Base-by-base conservation (phyloP, 2,329 filamentous ascomycete genomes). In the Colletotrichum sp. region DNA sequence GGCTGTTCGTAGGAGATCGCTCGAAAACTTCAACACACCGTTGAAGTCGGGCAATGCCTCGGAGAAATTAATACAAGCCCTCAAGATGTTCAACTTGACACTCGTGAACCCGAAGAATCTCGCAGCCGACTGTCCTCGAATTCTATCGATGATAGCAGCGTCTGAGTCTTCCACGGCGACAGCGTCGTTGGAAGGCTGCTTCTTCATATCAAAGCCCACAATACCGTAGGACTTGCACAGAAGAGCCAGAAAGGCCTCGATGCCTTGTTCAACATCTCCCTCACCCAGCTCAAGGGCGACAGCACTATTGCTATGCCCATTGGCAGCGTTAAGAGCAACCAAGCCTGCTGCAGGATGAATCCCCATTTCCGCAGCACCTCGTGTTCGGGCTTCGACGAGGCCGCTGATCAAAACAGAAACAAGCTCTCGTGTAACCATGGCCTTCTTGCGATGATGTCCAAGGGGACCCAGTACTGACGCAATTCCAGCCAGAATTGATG, bases 341-440 rank as follows among this genome's bases (percentile, higher is more conserved):
- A 98, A 87, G 0, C 95, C 96, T 12, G 96, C 95, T 21, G 96
- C 96, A 55, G 97, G 97, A 85, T 99, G 96, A 44, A 99, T 95
- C 5, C 96, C 97, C 81, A 97, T 95, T 82, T 99, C 97, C n/a
- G 97, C 96, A 55, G 97, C 97, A 36, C 96, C 96, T 64, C 96
- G 91, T 63, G 98, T 98, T 52, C 97, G 92, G 18, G 97, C 97
- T 84, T 98, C 95, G 6, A 98, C 93, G 10, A 99, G 89, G 4
- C 95, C 96, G 39, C 93, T 93, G 69, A 98, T 95, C 55, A 99
- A 89, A 18, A 96, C 93, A 5, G 93, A 93, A 10, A 99, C 90
- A 66, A 99, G 89, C 81, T 98, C 96, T 79, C 95, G 93, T 80
- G 98, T 90, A 1, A 98, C 92, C 86, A 99, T 94, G 6, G 95